Evolutionary conservation across 2,329 filamentous ascomycete genomes (phyloP).

Genomic region (Fusarium sp.): DNA sequence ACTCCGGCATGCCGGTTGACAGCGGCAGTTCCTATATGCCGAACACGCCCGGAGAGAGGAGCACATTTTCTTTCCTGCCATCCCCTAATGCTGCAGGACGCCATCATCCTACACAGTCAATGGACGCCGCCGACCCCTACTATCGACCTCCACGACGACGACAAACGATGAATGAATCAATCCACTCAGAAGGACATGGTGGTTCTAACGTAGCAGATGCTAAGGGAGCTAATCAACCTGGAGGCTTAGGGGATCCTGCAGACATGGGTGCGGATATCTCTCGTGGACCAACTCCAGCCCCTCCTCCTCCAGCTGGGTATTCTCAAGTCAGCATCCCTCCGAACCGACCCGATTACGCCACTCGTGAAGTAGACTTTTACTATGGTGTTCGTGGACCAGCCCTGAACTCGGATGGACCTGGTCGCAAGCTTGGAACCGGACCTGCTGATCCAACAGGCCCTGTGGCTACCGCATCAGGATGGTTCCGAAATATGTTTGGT

Average conservation of each 20-base stretch:
- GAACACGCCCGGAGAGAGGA: constrained; percentile 79
- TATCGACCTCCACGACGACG: constrained; percentile 86
- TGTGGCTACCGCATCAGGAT: constrained; percentile 88
- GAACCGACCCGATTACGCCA: constrained; percentile 86
- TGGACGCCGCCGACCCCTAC: constrained; percentile 79
- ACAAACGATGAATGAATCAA: constrained; percentile 65
- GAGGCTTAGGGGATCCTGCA: constrained; percentile 53
- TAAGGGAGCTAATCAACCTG: constrained; percentile 56
- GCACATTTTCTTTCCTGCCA: constrained; percentile 78
- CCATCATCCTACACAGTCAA: constrained; percentile 60
- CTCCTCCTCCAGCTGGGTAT: constrained; percentile 51
- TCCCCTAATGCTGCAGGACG: constrained; percentile 64
- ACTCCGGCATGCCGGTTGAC: constrained; percentile 60
- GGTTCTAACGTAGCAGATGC: constrained; percentile 51
- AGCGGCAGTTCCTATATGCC: constrained; percentile 76
- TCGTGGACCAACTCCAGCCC: constrained; percentile 60
- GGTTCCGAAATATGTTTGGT: constrained; percentile 84
- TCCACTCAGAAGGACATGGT: constrained; percentile 51
- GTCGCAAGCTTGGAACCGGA: constrained; percentile 89
- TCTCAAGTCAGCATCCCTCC: constrained; percentile 59
- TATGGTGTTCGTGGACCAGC: constrained; percentile 93
- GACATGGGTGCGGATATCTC: constrained; percentile 60
- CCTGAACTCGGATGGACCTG: constrained; percentile 82
- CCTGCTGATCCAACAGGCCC: constrained; percentile 95
- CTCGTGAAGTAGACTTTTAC: constrained; percentile 96